These are phyloP conservation scores for Chenopodium formosanum DNA, from an alignment of 148 eudicot species.

Conservation along the genomic window DNA sequence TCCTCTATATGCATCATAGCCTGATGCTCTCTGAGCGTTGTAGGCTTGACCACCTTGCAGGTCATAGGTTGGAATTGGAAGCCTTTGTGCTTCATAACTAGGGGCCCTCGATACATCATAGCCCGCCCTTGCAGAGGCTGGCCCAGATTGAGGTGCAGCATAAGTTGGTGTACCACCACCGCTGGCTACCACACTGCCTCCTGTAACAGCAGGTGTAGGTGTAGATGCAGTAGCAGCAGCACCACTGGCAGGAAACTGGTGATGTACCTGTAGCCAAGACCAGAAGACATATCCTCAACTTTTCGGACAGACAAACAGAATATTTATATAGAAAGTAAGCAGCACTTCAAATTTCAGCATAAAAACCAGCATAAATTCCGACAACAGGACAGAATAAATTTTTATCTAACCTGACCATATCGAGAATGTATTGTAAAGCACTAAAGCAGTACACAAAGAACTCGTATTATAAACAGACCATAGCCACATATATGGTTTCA, in stretches of 20 bases:
- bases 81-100: slow-evolving; percentile 46
- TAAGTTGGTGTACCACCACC: slow-evolving; percentile 42
- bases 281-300: neutral
- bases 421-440: neutral
- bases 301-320: neutral
- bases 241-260: slow-evolving; percentile 35
- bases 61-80: slow-evolving; percentile 27
- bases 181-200: slow-evolving; percentile 31
- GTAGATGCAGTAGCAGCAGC: slow-evolving; percentile 32
- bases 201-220: slow-evolving; percentile 33
- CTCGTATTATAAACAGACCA: too few species aligned
- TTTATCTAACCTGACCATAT: neutral
- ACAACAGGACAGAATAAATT: neutral
- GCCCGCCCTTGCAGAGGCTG: slow-evolving; percentile 41
- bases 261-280: slow-evolving; percentile 42
- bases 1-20: slow-evolving; percentile 44
- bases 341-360: slow-evolving; percentile 9
- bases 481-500: neutral
- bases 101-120: slow-evolving; percentile 39
- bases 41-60: slow-evolving; percentile 32
- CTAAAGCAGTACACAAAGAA: neutral
- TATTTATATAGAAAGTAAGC: neutral
- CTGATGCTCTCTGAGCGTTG: slow-evolving; percentile 42
- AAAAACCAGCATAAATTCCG: slow-evolving; percentile 1
- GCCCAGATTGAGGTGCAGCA: slow-evolving; percentile 45